phyloP scores from a whole-genome alignment of 2,329 filamentous ascomycete genomes.

The Colletotrichum zoysiae region DNA sequence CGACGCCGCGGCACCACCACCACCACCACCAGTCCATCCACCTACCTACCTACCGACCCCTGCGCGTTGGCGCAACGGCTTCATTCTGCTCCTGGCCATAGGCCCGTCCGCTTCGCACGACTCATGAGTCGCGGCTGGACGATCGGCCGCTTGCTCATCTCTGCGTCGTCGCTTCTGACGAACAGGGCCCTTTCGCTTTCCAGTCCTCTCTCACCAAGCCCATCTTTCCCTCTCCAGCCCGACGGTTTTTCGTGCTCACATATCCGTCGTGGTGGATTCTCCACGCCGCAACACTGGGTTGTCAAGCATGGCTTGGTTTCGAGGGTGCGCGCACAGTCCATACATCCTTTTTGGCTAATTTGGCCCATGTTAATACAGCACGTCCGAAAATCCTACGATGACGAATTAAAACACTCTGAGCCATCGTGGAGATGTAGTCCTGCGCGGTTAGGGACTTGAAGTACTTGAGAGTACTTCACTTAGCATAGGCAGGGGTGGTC shows the following conservation, averaged over 20 bases:
- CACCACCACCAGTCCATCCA: slow-evolving; percentile 9
- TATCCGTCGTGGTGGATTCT: slow-evolving; percentile 24
- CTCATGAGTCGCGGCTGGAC: slow-evolving; percentile 27
- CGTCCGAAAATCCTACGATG: slow-evolving; percentile 30
- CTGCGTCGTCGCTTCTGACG: slow-evolving; percentile 1
- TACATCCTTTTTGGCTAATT: not conserved
- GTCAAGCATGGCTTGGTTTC: slow-evolving; percentile 28
- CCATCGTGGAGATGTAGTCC: slow-evolving; percentile 24
- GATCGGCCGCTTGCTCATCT: slow-evolving; percentile 26
- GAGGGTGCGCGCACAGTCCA: slow-evolving; percentile 35
- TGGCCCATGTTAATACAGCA: slow-evolving; percentile 6
- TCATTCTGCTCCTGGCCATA: slow-evolving; percentile 21
- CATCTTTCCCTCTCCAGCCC: not conserved
- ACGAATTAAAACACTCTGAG: slow-evolving; percentile 25
- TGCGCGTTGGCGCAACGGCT: slow-evolving; percentile 28
- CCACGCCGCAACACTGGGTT: slow-evolving; percentile 26
- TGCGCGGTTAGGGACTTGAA: slow-evolving; percentile 19
- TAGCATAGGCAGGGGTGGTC: slow-evolving; percentile 17
- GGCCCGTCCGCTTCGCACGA: slow-evolving; percentile 15
- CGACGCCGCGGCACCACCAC: slow-evolving; percentile 11
- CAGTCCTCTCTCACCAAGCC: slow-evolving; percentile 9
- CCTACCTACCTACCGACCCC: not conserved
- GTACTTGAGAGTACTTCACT: slow-evolving; percentile 33
- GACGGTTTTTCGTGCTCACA: slow-evolving; percentile 4
- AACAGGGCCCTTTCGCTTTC: slow-evolving; percentile 12